These are phyloP conservation scores for Omphalotus olearius DNA, from an alignment of 1,284 basidiomycete species.

Conservation along the genomic window DNA sequence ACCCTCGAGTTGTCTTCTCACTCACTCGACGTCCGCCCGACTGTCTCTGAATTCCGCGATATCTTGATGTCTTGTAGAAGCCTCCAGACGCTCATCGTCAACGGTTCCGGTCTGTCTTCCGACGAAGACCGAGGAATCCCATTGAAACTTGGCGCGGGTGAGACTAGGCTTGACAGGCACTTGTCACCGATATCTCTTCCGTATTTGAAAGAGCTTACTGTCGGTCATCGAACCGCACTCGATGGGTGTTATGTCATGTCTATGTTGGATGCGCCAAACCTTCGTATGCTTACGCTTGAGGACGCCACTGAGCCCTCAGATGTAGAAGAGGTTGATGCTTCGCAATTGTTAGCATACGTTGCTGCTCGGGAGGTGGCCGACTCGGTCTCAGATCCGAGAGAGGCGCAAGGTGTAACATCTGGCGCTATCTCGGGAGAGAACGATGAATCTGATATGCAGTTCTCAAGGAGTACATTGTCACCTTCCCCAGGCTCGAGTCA, in stretches of 20 bases:
- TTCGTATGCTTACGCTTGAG: conserved; percentile 30
- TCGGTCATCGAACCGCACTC: conserved; percentile 34
- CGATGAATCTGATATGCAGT: not conserved
- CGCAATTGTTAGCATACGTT: conserved; percentile 30
- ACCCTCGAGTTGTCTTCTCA: conserved; percentile 43
- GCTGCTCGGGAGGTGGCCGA: conserved; percentile 10
- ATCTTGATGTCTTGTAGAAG: conserved; percentile 33
- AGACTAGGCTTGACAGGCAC: conserved; percentile 17
- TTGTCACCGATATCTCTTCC: conserved; percentile 27
- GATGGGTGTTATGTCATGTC: conserved; percentile 33
- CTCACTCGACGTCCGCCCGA: conserved; percentile 42
- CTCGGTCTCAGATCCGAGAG: too few relatives aligned
- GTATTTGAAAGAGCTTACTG: conserved; percentile 28
- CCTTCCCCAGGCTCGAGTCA: not conserved
- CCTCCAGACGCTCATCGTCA: conserved; percentile 37
- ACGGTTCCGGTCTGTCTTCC: conserved; percentile 34
- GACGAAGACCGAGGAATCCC: conserved; percentile 13
- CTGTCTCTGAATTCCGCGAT: conserved; percentile 32
- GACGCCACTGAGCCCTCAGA: conserved; percentile 36
- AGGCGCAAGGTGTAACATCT: too few relatives aligned
- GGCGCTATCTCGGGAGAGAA: not conserved
- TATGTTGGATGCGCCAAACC: conserved; percentile 32
- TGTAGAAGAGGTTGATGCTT: conserved; percentile 31
- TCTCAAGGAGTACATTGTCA: not conserved
- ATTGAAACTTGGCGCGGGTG: conserved; percentile 21